Conservation (phyloP, 345 rosid genomes). For the Camelina neglecta region DNA sequence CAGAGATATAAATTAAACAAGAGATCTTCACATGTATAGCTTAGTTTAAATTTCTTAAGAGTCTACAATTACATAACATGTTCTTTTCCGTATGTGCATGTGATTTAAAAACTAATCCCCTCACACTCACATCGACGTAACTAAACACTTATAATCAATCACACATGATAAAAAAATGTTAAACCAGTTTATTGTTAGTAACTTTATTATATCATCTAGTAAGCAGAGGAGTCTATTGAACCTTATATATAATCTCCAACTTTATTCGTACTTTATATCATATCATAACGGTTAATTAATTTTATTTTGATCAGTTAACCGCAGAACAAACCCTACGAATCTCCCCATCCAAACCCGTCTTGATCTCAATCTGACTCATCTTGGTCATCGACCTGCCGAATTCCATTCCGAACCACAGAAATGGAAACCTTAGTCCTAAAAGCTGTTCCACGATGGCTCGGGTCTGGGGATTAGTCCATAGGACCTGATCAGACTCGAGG, state of each 20-base stretch:
- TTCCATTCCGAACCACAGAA: constrained; percentile 20
- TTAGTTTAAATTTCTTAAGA: no score
- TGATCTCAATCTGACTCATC: constrained; percentile 51
- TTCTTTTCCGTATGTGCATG: no score
- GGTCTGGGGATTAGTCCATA: constrained; percentile 55
- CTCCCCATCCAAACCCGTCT: constrained; percentile 50
- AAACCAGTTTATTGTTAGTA: neutral
- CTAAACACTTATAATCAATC: neutral
- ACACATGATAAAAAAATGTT: neutral
- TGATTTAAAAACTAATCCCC: no score
- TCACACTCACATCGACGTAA: neutral
- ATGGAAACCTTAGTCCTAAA: constrained; percentile 30
- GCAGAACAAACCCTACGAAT: constrained; percentile 52
- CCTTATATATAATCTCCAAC: neutral
- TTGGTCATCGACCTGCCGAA: constrained; percentile 54
- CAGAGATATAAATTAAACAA: no score
- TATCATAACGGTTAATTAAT: neutral
- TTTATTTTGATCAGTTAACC: constrained; percentile 34
- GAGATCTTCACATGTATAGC: no score
- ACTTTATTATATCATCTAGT: neutral
- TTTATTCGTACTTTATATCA: constrained; percentile 8
- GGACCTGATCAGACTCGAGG: constrained; percentile 59
- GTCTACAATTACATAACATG: no score
- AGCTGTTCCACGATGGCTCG: constrained; percentile 48
- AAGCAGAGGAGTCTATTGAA: neutral